These are phyloP conservation scores for Lepidium didymum DNA, from an alignment of 345 rosid species.

Conservation along the genomic window DNA sequence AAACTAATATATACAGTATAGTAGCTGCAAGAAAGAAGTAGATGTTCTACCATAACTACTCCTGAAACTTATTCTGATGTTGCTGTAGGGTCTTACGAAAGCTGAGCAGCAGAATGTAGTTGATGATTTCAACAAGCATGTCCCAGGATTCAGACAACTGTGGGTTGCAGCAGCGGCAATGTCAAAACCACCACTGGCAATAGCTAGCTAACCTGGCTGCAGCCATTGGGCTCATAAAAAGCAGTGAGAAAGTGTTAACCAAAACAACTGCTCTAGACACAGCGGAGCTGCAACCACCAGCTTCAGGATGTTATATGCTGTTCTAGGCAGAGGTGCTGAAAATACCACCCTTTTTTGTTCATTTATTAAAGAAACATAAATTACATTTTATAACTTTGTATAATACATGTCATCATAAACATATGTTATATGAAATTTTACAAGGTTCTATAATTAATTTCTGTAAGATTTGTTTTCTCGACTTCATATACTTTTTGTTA, in stretches of 20 bases:
- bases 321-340: too few relatives aligned
- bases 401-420: too few relatives aligned
- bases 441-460: too few relatives aligned
- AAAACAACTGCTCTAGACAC: conserved; percentile 76
- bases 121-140: conserved; percentile 80
- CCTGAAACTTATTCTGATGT: neutral
- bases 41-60: too few relatives aligned
- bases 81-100: conserved; percentile 65
- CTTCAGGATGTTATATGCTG: conserved; percentile 73
- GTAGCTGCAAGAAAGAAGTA: too few relatives aligned
- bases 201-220: conserved; percentile 12
- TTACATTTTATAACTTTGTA: too few relatives aligned
- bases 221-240: conserved; percentile 44
- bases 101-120: conserved; percentile 71
- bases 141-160: conserved; percentile 42
- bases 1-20: neutral
- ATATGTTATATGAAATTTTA: too few relatives aligned
- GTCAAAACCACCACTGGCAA: conserved; percentile 23
- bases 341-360: too few relatives aligned
- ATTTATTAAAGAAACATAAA: too few relatives aligned
- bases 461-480: too few relatives aligned
- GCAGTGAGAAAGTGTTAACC: conserved; percentile 66
- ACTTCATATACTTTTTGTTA: too few relatives aligned
- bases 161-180: conserved; percentile 26
- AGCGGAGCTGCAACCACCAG: conserved; percentile 85